These are phyloP conservation scores for Plasmodium coatneyi DNA, from an alignment of 169 alveolate species.

Conservation along the genomic window DNA sequence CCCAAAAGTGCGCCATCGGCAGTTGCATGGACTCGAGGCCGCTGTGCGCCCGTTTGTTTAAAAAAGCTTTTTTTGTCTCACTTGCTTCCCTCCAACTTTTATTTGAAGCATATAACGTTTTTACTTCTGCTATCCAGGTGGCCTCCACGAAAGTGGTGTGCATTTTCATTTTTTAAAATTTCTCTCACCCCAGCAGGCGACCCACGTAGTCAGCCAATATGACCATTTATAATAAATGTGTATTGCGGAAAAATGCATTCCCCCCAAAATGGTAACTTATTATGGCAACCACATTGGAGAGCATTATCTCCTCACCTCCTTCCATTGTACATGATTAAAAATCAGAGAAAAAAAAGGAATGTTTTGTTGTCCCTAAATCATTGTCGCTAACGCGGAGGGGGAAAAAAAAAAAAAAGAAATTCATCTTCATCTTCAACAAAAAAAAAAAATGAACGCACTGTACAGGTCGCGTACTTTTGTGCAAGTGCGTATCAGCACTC, in stretches of 20 bases:
- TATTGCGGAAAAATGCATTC: no score
- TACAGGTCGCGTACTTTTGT: not conserved
- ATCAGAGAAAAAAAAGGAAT: not conserved
- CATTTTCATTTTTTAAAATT: not conserved
- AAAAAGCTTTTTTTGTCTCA: slow-evolving; percentile 11
- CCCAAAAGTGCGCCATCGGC: no score
- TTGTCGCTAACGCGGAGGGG: not conserved
- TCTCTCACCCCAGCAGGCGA: not conserved
- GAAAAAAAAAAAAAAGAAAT: not conserved
- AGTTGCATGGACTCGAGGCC: no score
- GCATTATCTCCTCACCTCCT: not conserved
- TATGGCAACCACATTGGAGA: no score
- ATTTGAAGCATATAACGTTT: slow-evolving; percentile 4
- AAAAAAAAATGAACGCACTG: not conserved
- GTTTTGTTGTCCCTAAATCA: not conserved
- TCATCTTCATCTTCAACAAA: not conserved
- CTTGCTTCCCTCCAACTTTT: not conserved
- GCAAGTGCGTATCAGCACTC: not conserved
- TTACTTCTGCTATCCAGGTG: not conserved
- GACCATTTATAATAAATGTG: no score
- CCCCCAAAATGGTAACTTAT: no score
- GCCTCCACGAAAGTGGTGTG: not conserved
- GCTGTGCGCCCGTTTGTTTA: not conserved
- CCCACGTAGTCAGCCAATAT: not conserved
- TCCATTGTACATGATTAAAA: not conserved